Evolutionary conservation across 768 basidiomycete genomes (phyloP), one percentile per base, ranked within the genome.

Genomic region (Grammothele lineata): DNA sequence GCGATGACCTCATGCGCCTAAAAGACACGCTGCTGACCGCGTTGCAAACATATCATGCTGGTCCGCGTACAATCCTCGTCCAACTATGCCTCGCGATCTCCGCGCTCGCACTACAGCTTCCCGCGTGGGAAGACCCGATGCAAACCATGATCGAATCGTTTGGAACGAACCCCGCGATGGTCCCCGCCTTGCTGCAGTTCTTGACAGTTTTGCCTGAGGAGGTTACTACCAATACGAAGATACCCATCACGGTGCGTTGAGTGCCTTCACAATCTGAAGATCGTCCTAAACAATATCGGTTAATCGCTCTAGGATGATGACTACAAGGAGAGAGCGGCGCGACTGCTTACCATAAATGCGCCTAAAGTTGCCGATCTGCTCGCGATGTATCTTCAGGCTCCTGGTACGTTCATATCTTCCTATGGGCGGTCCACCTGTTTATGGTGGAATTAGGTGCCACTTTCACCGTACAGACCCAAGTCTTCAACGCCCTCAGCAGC

Each of bases 131-230:
- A 36, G 80, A 90, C 62, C 81, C 86, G 0, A 83, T 96, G 2
- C 78, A 84, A 50, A 73, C 74, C 33, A 77, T 98, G 78, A 86
- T 96, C 57, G 83, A 90, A 36, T 72, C 73, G 17, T 92, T 94
- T 67, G 96, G 94, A 36, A 76, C 77, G 54, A 87, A 89, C 65
- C 89, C 92, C 7, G 74, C 71, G 7, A 92, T 83, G 17, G 96
- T 97, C 3, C 83, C 85, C 0, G 80, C 83, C 4, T 66, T 99
- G 51, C 66, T 99, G 47, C 86, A 94, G 62, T 98, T 98, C 66
- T 64, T 99, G 61, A 88, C 89, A 2, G 70, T 93, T 19, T 75
- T 98, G 24, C 94, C 95, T 6, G 94, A 98, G 66, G 96, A 98
- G 68, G 62, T 91, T 34, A 76, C 74, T 42, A 76, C 77, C 39